Conservation (phyloP, 768 basidiomycete genomes). For the Boletus vermiculosoides region DNA sequence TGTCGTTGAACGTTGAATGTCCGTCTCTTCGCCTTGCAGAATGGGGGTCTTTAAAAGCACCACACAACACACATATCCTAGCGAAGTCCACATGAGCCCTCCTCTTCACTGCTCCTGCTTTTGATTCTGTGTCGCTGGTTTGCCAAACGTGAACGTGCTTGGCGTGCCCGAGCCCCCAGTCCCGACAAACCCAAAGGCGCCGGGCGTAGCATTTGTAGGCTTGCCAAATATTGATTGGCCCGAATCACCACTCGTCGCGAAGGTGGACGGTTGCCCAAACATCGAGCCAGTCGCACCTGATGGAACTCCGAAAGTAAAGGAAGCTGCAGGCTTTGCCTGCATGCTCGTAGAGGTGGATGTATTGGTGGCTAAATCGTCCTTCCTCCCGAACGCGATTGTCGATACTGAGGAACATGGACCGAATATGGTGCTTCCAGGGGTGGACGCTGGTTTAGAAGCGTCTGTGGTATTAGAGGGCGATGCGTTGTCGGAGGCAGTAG, state of each 20-base stretch:
- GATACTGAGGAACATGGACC: slow-evolving; percentile 5
- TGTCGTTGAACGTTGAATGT: neutral
- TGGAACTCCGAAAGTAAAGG: slow-evolving; percentile 20
- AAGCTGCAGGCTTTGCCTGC: slow-evolving; percentile 31
- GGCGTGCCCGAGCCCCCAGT: slow-evolving; percentile 12
- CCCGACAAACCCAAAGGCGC: slow-evolving; percentile 35
- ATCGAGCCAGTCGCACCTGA: slow-evolving; percentile 3
- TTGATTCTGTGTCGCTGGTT: slow-evolving; percentile 30
- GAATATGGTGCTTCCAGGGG: slow-evolving; percentile 9
- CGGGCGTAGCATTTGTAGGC: slow-evolving; percentile 20
- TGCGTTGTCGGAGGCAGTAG: neutral
- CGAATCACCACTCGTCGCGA: slow-evolving; percentile 4
- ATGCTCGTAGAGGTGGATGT: slow-evolving; percentile 7
- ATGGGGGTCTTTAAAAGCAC: neutral
- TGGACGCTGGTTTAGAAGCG: slow-evolving; percentile 1
- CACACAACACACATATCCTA: neutral
- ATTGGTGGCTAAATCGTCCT: slow-evolving; percentile 10
- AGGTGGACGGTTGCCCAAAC: slow-evolving; percentile 11
- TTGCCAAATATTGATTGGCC: slow-evolving; percentile 15
- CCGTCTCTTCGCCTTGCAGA: neutral
- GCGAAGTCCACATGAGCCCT: neutral
- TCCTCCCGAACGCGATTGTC: slow-evolving; percentile 21
- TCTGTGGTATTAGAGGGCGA: neutral
- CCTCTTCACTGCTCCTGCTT: slow-evolving; percentile 33
- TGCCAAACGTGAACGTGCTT: slow-evolving; percentile 25